Conservation (phyloP, 2,329 filamentous ascomycete genomes). For the Pleurostoma richardsiae region DNA sequence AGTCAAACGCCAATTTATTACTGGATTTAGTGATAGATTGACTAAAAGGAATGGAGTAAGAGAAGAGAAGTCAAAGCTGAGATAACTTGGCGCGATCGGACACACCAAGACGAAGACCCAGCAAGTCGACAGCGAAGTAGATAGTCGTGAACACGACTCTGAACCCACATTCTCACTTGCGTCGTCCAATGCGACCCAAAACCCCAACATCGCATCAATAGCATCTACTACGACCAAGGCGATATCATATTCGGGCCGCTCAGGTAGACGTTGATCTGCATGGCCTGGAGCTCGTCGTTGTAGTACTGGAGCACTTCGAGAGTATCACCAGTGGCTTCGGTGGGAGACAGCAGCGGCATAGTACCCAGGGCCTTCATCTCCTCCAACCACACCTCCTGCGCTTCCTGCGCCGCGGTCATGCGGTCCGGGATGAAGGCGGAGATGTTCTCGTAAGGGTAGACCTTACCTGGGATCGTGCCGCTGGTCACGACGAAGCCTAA, state of each 20-base stretch:
- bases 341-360: slow-evolving; percentile 9
- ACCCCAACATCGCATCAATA: no score
- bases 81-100: no score
- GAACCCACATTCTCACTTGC: no score
- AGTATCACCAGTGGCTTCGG: slow-evolving; percentile 11
- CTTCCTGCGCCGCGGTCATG: slow-evolving; percentile 11
- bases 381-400: slow-evolving; percentile 9
- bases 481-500: slow-evolving; percentile 13
- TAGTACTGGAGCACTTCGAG: slow-evolving; percentile 14
- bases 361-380: slow-evolving; percentile 8
- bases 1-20: no score
- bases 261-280: slow-evolving; percentile 14
- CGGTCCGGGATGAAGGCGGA: slow-evolving; percentile 6
- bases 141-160: no score
- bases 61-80: no score
- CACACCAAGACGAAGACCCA: no score
- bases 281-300: slow-evolving; percentile 12
- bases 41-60: no score
- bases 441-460: slow-evolving; percentile 6
- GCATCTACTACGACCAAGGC: neutral
- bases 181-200: no score
- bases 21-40: no score
- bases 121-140: no score
- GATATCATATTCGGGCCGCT: slow-evolving; percentile 13
- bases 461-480: slow-evolving; percentile 11